Evolutionary conservation across 257 asterid genomes (phyloP), one percentile per base, ranked within the genome.

Genomic region (Fraxinus quadrangulata): DNA sequence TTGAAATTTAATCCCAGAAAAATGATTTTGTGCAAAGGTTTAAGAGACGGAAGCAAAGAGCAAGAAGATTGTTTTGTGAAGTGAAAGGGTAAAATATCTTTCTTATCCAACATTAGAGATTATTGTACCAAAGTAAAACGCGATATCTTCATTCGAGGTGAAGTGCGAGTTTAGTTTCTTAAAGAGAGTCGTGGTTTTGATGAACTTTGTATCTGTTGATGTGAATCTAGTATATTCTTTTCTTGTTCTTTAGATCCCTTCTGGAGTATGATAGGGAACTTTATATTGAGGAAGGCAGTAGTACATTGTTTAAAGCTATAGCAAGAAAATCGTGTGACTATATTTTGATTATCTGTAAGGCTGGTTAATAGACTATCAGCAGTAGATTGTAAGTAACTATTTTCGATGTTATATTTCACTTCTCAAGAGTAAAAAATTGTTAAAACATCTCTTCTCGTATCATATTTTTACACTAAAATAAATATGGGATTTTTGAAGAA

Each of bases 21-120:
- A 31, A 39, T 30, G 61, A 65, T 42, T 40, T 66, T 17, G 78
- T 16, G 82, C 65, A 70, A 86, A 26, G 87, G 86, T 84, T 82
- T 86, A 80, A 86, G 84, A 65, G 71, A 70, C 36, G n/a, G 36
- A 26, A 63, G 79, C 40, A 49, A 69, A 47, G 71, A 70, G 79
- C 54, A 26, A 70, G 76, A 9, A 26, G 73, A 31, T 34, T 33
- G 80, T 47, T 74, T 6, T 39, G 39, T 42, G 70, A 66, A 56
- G 77, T 8, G 67, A 36, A 24, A 39, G 34, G 69, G 75, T 36
- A 39, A 79, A 83, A 83, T 84, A 85, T 83, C 88, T 54, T 81
- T 28, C 84, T 85, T 85, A 84, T 84, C 90, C 90, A 82, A 19
- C 70, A 26, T 17, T 16, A 5, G 6, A 30, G 17, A 61, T 61